Evolutionary conservation across 306 rosid species (phyloP).

Genomic region (Astragalus glycyphyllos): DNA sequence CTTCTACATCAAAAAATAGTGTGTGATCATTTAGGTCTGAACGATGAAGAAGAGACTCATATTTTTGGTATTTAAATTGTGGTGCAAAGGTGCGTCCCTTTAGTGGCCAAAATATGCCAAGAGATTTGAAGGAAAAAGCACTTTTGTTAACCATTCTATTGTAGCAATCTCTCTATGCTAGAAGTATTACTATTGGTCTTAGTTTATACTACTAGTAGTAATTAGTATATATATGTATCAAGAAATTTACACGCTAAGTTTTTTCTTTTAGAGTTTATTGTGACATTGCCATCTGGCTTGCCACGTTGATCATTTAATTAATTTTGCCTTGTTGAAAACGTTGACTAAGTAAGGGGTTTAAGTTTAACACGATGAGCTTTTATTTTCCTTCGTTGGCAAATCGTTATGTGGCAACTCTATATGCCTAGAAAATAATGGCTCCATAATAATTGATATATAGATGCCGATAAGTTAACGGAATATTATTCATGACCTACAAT

Average conservation of each 20-base stretch:
- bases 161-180: background rate
- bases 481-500: too few species aligned
- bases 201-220: constrained; percentile 16
- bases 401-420: background rate
- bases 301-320: background rate
- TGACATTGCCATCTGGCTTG: constrained; percentile 36
- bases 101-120: constrained; percentile 48
- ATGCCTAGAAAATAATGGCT: too few species aligned
- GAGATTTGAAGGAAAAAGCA: constrained; percentile 51
- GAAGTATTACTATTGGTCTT: too few species aligned
- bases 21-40: constrained; percentile 47
- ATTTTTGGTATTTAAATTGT: constrained; percentile 43
- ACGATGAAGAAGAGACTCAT: constrained; percentile 43
- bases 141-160: constrained; percentile 44
- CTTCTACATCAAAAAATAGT: constrained; percentile 64
- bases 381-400: background rate
- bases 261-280: constrained; percentile 29
- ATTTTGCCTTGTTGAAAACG: background rate
- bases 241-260: constrained; percentile 25
- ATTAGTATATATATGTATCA: too few species aligned
- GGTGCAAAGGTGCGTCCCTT: constrained; percentile 14
- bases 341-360: background rate
- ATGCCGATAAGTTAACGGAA: too few species aligned
- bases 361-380: background rate
- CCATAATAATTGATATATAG: too few species aligned